Base-by-base conservation (phyloP, 1,139 yeast genomes). In the Saccharomyces pastorianus region DNA sequence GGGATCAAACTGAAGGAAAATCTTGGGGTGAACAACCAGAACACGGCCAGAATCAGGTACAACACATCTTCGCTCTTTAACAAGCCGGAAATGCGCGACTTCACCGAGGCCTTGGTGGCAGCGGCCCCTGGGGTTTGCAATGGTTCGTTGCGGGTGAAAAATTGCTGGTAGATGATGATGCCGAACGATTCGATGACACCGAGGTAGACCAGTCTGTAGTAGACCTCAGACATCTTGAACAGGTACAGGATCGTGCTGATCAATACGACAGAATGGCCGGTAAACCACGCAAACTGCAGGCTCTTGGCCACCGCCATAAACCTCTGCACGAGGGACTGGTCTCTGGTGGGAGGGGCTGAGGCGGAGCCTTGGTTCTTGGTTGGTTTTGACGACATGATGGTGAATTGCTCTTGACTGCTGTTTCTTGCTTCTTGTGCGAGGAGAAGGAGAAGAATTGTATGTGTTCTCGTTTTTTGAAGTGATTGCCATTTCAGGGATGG, bases 161-260 rank as follows among this genome's bases (percentile, higher is more conserved):
- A 64, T 48, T 68, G 69, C 64, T 89, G 93, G 71, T 76, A 83
- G 31, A 87, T 71, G 57, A 89, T 86, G 59, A 91, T 81, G 27
- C 89, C 90, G 70, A 88, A 90, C 42, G 96, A 84, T 61, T 78
- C 80, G 51, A 88, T 68, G 6, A 87, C 84, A 14, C 93, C 87
- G 9, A 84, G 51, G 58, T 83, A 83, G 1, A 88, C 78, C 54
- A 80, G 65, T 54, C 80, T 76, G 73, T 88, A 89, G 76, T 85
- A 78, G 55, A 74, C 56, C 13, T 72, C 66, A 13, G 38, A n/a
- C 42, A 38, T 47, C 27, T 85, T 76, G 52, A 85, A 68, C 20
- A 80, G 62, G 69, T 81, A 87, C 57, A 84, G 70, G 29, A 80
- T 52, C 11, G 82, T 74, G 53, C 83, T 78, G 9, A 79, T 20